Evolutionary conservation across 169 alveolate genomes (phyloP), one percentile per base, ranked within the genome.

Genomic region (Plasmodium berghei): DNA sequence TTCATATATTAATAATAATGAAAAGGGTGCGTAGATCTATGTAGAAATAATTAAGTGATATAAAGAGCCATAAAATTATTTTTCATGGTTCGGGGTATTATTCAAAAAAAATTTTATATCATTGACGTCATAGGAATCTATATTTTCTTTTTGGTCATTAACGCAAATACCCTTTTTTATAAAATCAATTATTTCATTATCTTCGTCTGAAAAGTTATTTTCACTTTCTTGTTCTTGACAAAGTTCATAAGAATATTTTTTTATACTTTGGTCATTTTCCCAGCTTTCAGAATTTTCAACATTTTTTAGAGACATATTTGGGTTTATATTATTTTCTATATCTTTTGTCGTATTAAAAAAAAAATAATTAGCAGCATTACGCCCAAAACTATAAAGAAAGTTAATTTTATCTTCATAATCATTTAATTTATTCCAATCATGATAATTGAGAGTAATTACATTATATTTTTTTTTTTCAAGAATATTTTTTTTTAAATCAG

Each of bases 361-460:
- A 49, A 86, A 59, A 26, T 22, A 70, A 49, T 71, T 86, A 9
- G 91, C 91, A 18, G 91, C 91, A 46, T 45, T 52, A 59, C 91
- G 9, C 9, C 91, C 91, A 72, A 86, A 86, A 24, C 77, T 18
- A n/a, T 86, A 86, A n/a, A 86, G 48, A 62, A 86, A 86, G 6
- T 72, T 61, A 70, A 86, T 86, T 54, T 86, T 58, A 58, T 86
- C 91, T 54, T 86, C 91, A 45, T 86, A 86, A 26, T 86, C 91
- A 52, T 86, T 71, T 24, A 86, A 73, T 22, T 72, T 69, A 16
- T 86, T 86, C 91, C 91, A 86, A 2, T 86, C 91, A 72, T 86
- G 73, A 40, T 86, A 86, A 18, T 72, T 86, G 40, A 86, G 64
- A n/a, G 86, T 49, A 63, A 86, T 59, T 22, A 86, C 75, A 14